phyloP scores from a whole-genome alignment of 371 early-diverging fungal genomes.

The Lichtheimia ornata region DNA sequence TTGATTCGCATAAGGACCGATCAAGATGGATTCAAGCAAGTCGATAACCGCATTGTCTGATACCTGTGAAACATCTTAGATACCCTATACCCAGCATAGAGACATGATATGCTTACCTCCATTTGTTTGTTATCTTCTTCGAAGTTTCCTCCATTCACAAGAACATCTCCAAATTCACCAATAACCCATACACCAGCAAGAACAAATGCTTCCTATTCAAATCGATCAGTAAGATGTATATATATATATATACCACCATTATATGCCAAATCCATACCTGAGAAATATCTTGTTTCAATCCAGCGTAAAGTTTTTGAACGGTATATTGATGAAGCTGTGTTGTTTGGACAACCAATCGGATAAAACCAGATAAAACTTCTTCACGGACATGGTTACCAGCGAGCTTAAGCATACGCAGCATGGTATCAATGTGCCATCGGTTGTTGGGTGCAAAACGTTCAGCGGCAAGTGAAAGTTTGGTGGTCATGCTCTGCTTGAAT shows the following conservation, averaged over 20 bases:
- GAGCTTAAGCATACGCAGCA: constrained; percentile 83
- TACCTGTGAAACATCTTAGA: constrained; percentile 35
- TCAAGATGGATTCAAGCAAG: constrained; percentile 71
- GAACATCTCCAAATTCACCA: constrained; percentile 95
- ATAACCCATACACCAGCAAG: constrained; percentile 92
- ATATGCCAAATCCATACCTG: constrained; percentile 38
- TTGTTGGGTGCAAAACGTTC: constrained; percentile 87
- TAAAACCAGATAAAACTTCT: constrained; percentile 72
- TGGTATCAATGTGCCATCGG: constrained; percentile 96
- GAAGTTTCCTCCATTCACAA: constrained; percentile 66
- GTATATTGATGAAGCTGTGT: constrained; percentile 84
- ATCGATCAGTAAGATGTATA: too few relatives aligned
- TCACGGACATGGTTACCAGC: constrained; percentile 77
- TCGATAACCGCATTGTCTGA: constrained; percentile 75
- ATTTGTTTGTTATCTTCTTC: constrained; percentile 70
- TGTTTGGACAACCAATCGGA: constrained; percentile 72
- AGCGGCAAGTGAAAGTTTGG: constrained; percentile 87
- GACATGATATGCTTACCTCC: constrained; percentile 42
- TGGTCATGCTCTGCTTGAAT: constrained; percentile 86
- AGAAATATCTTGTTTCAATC: constrained; percentile 78
- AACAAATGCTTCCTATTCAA: constrained; percentile 80
- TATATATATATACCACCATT: too few relatives aligned
- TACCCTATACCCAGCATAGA: too few relatives aligned
- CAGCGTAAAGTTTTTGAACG: constrained; percentile 82
- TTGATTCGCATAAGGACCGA: constrained; percentile 79